phyloP scores from a whole-genome alignment of 2,329 filamentous ascomycete genomes.

The Cordyceps cicadae region DNA sequence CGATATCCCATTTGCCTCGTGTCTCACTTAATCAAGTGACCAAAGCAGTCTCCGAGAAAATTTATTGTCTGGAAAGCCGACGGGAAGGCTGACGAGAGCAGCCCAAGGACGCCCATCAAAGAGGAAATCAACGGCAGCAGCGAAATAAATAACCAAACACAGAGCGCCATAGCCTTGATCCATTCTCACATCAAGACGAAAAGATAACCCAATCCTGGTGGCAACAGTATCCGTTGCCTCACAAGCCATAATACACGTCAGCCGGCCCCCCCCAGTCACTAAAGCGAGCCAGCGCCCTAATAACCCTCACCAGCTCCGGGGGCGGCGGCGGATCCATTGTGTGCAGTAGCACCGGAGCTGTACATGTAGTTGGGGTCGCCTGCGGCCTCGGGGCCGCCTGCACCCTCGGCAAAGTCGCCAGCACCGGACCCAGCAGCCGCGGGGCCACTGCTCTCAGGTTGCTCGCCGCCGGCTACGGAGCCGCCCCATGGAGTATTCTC shows the following conservation, averaged over 20 bases:
- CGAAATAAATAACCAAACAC: neutral
- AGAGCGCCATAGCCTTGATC: conserved; percentile 3
- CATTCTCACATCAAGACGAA: conserved; percentile 2
- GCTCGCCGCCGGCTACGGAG: conserved; percentile 25
- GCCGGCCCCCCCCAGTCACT: neutral
- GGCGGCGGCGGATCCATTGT: conserved; percentile 43
- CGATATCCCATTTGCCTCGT: neutral
- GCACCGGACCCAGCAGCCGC: conserved; percentile 20
- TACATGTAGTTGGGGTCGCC: conserved; percentile 44
- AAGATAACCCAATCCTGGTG: conserved; percentile 7
- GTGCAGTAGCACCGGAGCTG: conserved; percentile 43
- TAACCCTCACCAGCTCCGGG: conserved; percentile 40
- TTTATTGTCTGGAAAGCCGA: conserved; percentile 6
- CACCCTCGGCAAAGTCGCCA: conserved; percentile 35
- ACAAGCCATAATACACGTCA: conserved; percentile 1
- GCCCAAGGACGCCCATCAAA: neutral
- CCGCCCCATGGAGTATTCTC: conserved; percentile 26
- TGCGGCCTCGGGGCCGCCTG: conserved; percentile 17
- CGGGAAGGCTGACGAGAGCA: neutral
- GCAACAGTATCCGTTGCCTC: neutral
- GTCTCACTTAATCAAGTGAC: neutral
- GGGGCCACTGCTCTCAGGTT: conserved; percentile 20
- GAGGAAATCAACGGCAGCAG: neutral
- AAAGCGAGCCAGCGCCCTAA: conserved; percentile 23
- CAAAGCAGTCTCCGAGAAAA: neutral